Evolutionary conservation across 306 rosid genomes (phyloP).

Genomic region (Mucuna pruriens): DNA sequence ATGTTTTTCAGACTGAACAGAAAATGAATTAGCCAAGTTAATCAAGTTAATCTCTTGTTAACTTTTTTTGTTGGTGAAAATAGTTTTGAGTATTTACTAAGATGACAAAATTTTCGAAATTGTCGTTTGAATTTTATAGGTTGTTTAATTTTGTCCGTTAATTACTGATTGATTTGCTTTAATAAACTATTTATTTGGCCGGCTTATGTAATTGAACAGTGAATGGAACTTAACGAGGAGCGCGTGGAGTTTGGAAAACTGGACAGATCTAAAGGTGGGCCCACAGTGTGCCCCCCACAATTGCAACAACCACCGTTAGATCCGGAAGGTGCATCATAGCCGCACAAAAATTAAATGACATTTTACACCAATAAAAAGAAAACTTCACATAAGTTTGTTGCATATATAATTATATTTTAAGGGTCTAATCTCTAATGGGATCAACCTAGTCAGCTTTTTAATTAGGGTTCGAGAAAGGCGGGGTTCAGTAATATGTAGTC

Average conservation of each 20-base stretch:
- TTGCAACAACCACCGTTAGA: slow-evolving; percentile 73
- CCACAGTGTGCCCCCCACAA: slow-evolving; percentile 61
- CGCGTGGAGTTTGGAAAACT: slow-evolving; percentile 52
- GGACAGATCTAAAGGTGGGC: slow-evolving; percentile 69
- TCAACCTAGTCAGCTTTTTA: slow-evolving; percentile 67
- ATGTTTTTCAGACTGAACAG: neutral
- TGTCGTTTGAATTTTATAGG: neutral
- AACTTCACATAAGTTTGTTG: neutral
- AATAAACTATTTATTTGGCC: slow-evolving; percentile 18
- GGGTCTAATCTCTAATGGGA: slow-evolving; percentile 45
- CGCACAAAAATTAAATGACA: slow-evolving; percentile 53
- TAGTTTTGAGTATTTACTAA: neutral
- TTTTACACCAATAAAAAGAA: slow-evolving; percentile 25
- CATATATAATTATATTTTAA: slow-evolving; percentile 27
- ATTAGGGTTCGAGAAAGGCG: slow-evolving; percentile 53
- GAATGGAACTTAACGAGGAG: slow-evolving; percentile 1
- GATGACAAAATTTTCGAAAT: neutral
- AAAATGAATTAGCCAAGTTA: neutral
- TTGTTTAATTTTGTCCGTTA: neutral
- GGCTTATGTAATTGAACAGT: slow-evolving; percentile 18
- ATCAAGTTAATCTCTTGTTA: neutral
- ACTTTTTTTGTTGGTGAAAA: neutral
- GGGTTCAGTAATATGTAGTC: slow-evolving; percentile 59
- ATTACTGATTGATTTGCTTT: neutral
- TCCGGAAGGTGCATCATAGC: slow-evolving; percentile 69